These are phyloP conservation scores for Cytauxzoon felis DNA, from an alignment of 169 alveolate species.

Conservation along the genomic window DNA sequence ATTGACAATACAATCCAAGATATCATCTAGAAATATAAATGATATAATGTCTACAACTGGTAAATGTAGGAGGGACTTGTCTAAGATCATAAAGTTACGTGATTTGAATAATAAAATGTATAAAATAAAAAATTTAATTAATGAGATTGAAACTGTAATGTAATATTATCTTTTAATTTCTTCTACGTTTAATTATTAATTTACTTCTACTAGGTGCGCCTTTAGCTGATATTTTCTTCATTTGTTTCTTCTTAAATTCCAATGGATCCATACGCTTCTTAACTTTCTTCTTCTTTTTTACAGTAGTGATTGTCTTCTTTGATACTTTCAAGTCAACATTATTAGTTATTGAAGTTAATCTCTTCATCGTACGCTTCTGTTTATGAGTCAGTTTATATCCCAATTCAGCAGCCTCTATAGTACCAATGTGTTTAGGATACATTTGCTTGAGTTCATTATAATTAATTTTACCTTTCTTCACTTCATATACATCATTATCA, in stretches of 20 bases:
- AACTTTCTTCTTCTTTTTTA: not conserved
- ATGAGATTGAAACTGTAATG: too few species aligned
- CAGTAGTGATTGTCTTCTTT: not conserved
- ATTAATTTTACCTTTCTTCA: not conserved
- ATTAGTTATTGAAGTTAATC: slow-evolving; percentile 39
- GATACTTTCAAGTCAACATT: slow-evolving; percentile 3
- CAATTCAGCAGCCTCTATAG: slow-evolving; percentile 42
- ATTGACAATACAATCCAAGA: too few species aligned
- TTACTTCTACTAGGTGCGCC: slow-evolving; percentile 61
- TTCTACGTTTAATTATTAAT: too few species aligned
- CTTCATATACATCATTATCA: not conserved
- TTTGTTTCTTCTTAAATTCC: slow-evolving; percentile 46
- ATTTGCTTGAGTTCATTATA: slow-evolving; percentile 50
- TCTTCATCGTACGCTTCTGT: slow-evolving; percentile 48
- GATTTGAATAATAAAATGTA: too few species aligned
- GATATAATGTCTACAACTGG: too few species aligned
- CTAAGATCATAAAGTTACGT: too few species aligned
- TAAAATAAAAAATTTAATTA: too few species aligned
- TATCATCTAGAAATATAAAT: too few species aligned
- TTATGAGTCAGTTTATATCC: slow-evolving; percentile 44
- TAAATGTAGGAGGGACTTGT: too few species aligned
- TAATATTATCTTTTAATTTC: too few species aligned
- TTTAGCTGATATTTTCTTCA: slow-evolving; percentile 33
- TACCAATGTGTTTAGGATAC: slow-evolving; percentile 60
- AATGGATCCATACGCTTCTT: slow-evolving; percentile 22